These are phyloP conservation scores for Hysterangium stoloniferum DNA, from an alignment of 768 basidiomycete species.

Conservation along the genomic window DNA sequence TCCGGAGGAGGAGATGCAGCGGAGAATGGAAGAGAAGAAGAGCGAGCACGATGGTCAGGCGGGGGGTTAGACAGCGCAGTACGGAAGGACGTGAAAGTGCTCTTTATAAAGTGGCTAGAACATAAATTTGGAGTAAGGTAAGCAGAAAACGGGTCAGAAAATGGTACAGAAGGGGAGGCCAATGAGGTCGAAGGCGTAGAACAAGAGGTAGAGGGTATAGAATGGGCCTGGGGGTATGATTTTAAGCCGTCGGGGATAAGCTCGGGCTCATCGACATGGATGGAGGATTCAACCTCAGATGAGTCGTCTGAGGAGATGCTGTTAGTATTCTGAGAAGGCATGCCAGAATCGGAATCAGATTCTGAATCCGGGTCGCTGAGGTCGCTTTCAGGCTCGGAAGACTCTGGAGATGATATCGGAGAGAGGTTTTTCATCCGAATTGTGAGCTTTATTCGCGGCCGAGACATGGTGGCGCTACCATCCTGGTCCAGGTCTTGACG, in stretches of 20 bases:
- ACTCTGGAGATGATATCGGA: too few relatives aligned
- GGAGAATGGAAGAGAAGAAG: constrained; percentile 25
- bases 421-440: too few relatives aligned
- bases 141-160: background rate
- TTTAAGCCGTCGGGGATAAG: background rate
- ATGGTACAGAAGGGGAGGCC: background rate
- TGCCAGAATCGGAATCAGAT: too few relatives aligned
- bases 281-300: background rate
- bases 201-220: background rate
- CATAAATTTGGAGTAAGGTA: background rate
- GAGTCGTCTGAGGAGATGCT: too few relatives aligned
- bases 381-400: too few relatives aligned
- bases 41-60: constrained; percentile 18
- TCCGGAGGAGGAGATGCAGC: constrained; percentile 18
- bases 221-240: background rate
- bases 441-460: too few relatives aligned
- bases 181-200: background rate
- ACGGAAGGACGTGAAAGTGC: background rate
- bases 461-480: too few relatives aligned
- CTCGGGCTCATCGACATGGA: too few relatives aligned
- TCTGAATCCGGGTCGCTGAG: too few relatives aligned
- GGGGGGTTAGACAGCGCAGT: constrained; percentile 3
- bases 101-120: background rate
- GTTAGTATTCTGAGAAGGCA: too few relatives aligned
- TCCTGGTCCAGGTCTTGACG: too few relatives aligned